Evolutionary conservation across 106 monocot species (phyloP).

Genomic region (Dioscorea alata): DNA sequence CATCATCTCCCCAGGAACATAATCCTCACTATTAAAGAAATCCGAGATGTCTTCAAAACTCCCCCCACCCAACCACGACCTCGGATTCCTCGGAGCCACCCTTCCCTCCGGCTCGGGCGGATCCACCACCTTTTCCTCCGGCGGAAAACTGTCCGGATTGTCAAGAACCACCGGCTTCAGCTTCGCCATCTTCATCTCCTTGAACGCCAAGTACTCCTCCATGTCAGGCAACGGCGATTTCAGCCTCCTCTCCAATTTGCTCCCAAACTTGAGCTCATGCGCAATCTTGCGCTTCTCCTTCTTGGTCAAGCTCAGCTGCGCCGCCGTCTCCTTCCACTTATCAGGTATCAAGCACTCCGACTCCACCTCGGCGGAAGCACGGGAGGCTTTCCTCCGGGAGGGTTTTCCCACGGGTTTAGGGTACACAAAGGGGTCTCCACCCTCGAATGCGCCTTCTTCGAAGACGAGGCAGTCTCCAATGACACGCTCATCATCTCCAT

Average conservation of each 20-base stretch:
- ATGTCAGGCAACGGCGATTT: slow-evolving; percentile 27
- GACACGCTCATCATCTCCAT: slow-evolving; percentile 32
- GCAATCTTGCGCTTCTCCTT: slow-evolving; percentile 83
- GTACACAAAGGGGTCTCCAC: slow-evolving; percentile 2
- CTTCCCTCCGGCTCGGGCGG: slow-evolving; percentile 25
- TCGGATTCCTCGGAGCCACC: slow-evolving; percentile 65
- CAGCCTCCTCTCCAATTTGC: slow-evolving; percentile 50
- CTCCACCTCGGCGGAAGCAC: background rate
- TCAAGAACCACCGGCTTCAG: slow-evolving; percentile 63
- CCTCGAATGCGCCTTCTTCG: slow-evolving; percentile 88
- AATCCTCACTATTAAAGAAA: slow-evolving; percentile 59
- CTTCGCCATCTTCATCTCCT: slow-evolving; percentile 55
- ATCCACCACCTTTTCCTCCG: slow-evolving; percentile 2
- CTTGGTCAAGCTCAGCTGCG: slow-evolving; percentile 71
- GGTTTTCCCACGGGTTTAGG: background rate
- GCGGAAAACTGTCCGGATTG: slow-evolving; percentile 24
- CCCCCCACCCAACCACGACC: slow-evolving; percentile 31
- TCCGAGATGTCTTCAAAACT: slow-evolving; percentile 57
- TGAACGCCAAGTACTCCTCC: slow-evolving; percentile 60
- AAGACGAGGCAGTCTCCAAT: slow-evolving; percentile 94
- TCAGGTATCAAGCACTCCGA: slow-evolving; percentile 63
- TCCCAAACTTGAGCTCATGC: slow-evolving; percentile 70
- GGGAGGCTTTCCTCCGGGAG: background rate
- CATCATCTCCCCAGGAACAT: slow-evolving; percentile 46
- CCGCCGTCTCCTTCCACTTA: slow-evolving; percentile 68